Conservation (phyloP, 495 filamentous ascomycete species). For the Tuber melanosporum region DNA sequence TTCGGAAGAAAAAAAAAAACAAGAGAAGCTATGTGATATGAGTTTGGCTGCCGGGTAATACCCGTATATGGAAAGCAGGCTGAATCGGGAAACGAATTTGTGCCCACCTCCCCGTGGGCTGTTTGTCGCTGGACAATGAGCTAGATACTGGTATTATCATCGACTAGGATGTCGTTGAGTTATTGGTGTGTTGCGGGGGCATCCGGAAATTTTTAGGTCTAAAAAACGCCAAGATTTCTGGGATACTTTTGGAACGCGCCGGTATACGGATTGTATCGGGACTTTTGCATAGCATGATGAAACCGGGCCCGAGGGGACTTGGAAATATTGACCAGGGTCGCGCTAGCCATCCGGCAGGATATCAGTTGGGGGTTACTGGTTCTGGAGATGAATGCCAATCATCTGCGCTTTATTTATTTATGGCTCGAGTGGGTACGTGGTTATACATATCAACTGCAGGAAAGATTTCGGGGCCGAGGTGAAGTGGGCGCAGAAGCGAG, state of each 20-base stretch:
- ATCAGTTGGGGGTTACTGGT: not conserved
- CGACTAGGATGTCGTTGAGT: not conserved
- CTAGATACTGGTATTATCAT: not conserved
- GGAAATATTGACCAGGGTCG: not conserved
- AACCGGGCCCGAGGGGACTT: not conserved
- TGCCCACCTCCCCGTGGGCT: not conserved
- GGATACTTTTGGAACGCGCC: not conserved
- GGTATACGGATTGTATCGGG: not conserved
- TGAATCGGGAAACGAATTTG: not conserved
- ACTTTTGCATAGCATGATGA: not conserved
- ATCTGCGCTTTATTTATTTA: not conserved
- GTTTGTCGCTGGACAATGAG: not conserved
- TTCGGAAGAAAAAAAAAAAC: not conserved
- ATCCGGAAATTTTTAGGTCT: not conserved
- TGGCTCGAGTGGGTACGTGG: not conserved
- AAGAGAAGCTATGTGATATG: not conserved
- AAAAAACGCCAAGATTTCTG: not conserved
- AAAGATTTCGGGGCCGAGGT: not conserved
- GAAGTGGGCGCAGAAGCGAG: not conserved
- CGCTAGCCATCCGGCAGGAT: not conserved
- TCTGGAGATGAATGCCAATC: not conserved
- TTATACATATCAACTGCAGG: slow-evolving; percentile 1
- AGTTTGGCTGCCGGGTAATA: not conserved
- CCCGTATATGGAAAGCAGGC: not conserved
- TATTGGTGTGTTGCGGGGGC: not conserved